phyloP scores from a whole-genome alignment of 2,329 filamentous ascomycete genomes.

The Aspergillus vadensis region DNA sequence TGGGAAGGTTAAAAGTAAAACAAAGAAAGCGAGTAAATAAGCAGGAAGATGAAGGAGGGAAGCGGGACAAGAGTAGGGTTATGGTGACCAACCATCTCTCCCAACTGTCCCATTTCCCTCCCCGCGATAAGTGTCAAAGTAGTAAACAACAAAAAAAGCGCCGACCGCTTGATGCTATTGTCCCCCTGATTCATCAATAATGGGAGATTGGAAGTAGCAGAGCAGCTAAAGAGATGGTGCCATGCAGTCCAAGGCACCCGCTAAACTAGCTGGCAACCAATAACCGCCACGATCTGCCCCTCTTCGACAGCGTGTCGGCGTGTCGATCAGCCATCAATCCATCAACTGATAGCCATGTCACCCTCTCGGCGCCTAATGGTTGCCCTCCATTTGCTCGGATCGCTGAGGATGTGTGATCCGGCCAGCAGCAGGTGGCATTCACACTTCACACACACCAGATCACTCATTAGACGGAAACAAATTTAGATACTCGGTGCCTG shows the following conservation, averaged over 20 bases:
- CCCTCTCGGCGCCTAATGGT: conserved; percentile 27
- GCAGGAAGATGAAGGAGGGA: not conserved
- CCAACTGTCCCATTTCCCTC: not conserved
- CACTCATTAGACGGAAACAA: not conserved
- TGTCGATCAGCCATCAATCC: conserved; percentile 17
- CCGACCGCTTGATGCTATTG: no score
- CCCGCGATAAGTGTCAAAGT: not conserved
- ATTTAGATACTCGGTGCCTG: not conserved
- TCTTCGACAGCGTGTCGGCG: conserved; percentile 20
- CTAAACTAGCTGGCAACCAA: not conserved
- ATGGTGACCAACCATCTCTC: conserved; percentile 6
- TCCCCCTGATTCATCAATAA: no score
- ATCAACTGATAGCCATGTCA: conserved; percentile 12
- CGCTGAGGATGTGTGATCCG: not conserved
- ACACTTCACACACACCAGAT: not conserved
- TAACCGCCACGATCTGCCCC: not conserved
- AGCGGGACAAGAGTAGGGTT: not conserved
- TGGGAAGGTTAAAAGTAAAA: not conserved
- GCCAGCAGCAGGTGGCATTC: not conserved
- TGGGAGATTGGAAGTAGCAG: no score
- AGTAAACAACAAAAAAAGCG: not conserved
- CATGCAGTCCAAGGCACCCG: not conserved
- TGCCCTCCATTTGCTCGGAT: conserved; percentile 20
- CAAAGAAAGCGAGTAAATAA: conserved; percentile 6
- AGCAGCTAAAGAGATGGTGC: not conserved